phyloP scores from a whole-genome alignment of 176 grass and related monocot genomes.

The Cocos nucifera region DNA sequence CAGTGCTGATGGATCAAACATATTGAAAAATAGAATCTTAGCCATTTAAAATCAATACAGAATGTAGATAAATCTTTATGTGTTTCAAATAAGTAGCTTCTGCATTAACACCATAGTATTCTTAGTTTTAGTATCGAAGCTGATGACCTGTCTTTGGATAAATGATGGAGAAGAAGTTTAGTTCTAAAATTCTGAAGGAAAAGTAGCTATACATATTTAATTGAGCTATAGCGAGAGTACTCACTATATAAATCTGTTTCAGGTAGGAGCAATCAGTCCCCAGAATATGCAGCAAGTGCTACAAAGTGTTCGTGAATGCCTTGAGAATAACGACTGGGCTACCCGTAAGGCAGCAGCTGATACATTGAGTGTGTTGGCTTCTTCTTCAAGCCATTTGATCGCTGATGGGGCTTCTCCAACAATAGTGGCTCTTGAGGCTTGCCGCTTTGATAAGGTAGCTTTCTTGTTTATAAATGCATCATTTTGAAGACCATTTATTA shows the following conservation, averaged over 20 bases:
- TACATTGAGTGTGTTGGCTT: constrained; percentile 71
- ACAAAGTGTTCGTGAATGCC: constrained; percentile 79
- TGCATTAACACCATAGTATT: too few species aligned
- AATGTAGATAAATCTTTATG: too few species aligned
- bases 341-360: constrained; percentile 91
- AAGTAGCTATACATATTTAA: neutral
- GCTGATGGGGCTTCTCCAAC: constrained; percentile 60
- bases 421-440: constrained; percentile 68
- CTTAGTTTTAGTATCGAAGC: neutral
- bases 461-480: neutral
- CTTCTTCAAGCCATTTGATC: constrained; percentile 67
- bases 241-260: constrained; percentile 18
- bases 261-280: constrained; percentile 89
- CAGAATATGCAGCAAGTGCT: constrained; percentile 81
- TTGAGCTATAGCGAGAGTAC: too few species aligned
- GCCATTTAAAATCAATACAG: too few species aligned
- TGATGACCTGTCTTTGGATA: too few species aligned
- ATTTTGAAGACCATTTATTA: too few species aligned
- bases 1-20: too few species aligned
- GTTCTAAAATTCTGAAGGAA: neutral
- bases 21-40: too few species aligned
- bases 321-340: constrained; percentile 92
- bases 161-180: neutral
- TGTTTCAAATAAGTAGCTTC: too few species aligned
- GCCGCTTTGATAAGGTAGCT: constrained; percentile 97